Base-by-base conservation (phyloP, 345 rosid genomes). In the Passiflora organensis region DNA sequence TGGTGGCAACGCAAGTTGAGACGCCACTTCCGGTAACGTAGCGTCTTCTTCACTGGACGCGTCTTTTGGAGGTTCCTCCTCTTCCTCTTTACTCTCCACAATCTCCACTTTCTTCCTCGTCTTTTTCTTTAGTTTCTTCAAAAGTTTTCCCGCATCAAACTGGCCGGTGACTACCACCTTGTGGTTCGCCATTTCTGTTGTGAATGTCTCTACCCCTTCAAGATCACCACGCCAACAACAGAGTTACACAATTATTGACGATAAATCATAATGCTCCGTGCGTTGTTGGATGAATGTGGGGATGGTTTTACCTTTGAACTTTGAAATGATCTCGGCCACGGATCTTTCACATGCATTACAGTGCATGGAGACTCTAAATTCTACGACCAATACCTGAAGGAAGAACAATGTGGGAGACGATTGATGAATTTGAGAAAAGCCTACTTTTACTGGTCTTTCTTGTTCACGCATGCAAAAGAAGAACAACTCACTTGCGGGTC, bases 271-370 rank as follows among this genome's bases (percentile, higher is more conserved):
- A n/a, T n/a, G n/a, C n/a, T n/a, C n/a, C n/a, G n/a, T n/a, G n/a
- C n/a, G n/a, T n/a, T n/a, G n/a, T n/a, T n/a, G n/a, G n/a, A n/a
- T n/a, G n/a, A 11, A 41, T 8, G 43, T 11, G 9, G 13, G 43
- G 13, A 6, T 11, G 9, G 3, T 14, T 13, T 13, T 22, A 8
- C 96, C 94, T 79, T 88, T 70, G 39, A 65, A 70, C 60, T 85
- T 85, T 21, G 86, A 70, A 50, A 88, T 78, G 56, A 66, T 64
- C 69, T 61, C 64, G 1, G 87, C 93, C 15, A 84, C 77, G 9
- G 60, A 64, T 62, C 86, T 77, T 65, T 91, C 96, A 51, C 95
- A 85, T 48, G 85, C 95, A 57, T 88, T 80, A 59, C 98, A 91
- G 25, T 87, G 69, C 93, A 91, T 88, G 10, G 82, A 72, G 43